These are phyloP conservation scores for Agroathelia rolfsii DNA, from an alignment of 1,284 basidiomycete genomes.

Conservation along the genomic window DNA sequence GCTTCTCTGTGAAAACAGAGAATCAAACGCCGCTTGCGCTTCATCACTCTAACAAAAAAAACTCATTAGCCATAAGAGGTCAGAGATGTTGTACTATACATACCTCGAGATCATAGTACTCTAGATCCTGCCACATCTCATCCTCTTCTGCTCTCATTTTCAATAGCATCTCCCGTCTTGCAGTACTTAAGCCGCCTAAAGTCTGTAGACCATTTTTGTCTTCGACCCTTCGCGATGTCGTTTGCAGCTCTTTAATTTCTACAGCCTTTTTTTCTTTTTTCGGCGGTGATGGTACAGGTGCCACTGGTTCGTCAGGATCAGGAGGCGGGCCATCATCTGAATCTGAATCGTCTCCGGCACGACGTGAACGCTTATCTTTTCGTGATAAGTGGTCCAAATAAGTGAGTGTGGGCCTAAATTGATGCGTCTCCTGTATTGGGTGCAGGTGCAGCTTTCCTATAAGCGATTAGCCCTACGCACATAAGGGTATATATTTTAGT, in stretches of 20 bases:
- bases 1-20: slow-evolving; percentile 49
- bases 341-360: slow-evolving; percentile 51
- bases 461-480: slow-evolving; percentile 8
- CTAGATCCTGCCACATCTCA: slow-evolving; percentile 56
- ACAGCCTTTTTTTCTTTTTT: slow-evolving; percentile 47
- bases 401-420: slow-evolving; percentile 68
- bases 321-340: slow-evolving; percentile 70
- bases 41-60: slow-evolving; percentile 36
- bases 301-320: slow-evolving; percentile 66
- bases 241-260: slow-evolving; percentile 66
- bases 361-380: slow-evolving; percentile 43
- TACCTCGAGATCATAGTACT: slow-evolving; percentile 58
- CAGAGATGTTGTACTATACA: slow-evolving; percentile 15
- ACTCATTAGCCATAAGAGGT: too few species aligned
- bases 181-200: slow-evolving; percentile 51
- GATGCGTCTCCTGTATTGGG: slow-evolving; percentile 65
- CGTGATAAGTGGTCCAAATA: slow-evolving; percentile 64
- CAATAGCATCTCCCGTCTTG: slow-evolving; percentile 62
- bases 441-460: slow-evolving; percentile 68
- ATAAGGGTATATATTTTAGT: too few species aligned
- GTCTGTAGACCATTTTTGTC: slow-evolving; percentile 37
- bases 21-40: slow-evolving; percentile 45
- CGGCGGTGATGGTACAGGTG: slow-evolving; percentile 31
- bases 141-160: slow-evolving; percentile 66
- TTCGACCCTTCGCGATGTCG: slow-evolving; percentile 58